phyloP scores from a whole-genome alignment of 208 protist genomes.

The Angomonas desouzai region DNA sequence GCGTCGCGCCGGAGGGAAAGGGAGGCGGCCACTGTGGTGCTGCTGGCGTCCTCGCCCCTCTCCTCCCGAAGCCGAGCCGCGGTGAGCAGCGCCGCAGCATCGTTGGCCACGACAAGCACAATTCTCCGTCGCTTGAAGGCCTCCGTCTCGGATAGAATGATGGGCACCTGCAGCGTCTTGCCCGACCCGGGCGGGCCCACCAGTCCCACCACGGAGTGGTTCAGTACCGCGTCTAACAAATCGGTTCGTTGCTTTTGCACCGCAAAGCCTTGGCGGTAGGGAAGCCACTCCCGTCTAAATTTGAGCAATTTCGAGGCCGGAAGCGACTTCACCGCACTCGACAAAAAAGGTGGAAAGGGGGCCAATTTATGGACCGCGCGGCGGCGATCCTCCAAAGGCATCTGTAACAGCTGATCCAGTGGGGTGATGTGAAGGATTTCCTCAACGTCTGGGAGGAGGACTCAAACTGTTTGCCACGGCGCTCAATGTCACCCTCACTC shows the following conservation, averaged over 20 bases:
- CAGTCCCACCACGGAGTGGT: slow-evolving; percentile 51
- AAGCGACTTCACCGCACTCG: slow-evolving; percentile 31
- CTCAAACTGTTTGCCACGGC: slow-evolving; percentile 1
- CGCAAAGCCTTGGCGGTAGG: slow-evolving; percentile 75
- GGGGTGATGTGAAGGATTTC: background rate
- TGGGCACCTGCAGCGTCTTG: slow-evolving; percentile 70
- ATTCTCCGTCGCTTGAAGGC: slow-evolving; percentile 71
- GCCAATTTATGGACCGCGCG: slow-evolving; percentile 34
- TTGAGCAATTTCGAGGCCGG: slow-evolving; percentile 79
- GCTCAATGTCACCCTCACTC: slow-evolving; percentile 45
- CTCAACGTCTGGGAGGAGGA: background rate
- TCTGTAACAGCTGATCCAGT: background rate
- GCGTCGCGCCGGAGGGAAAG: slow-evolving; percentile 43
- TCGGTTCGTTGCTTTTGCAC: slow-evolving; percentile 70
- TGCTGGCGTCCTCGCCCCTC: slow-evolving; percentile 62
- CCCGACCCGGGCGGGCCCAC: slow-evolving; percentile 56
- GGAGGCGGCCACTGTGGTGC: slow-evolving; percentile 31
- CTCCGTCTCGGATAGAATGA: slow-evolving; percentile 82
- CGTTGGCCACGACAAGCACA: slow-evolving; percentile 65
- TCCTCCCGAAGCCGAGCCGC: slow-evolving; percentile 75
- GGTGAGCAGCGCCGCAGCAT: slow-evolving; percentile 48
- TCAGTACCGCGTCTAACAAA: slow-evolving; percentile 67
- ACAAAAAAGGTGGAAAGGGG: slow-evolving; percentile 56
- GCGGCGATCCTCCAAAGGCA: background rate
- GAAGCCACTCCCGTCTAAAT: slow-evolving; percentile 75